A percentile compares a stretch with the other conserved stretches of the same genome.
phyloP scores from a whole-genome alignment of 2,329 filamentous ascomycete genomes.

The Alternaria conjuncta region DNA sequence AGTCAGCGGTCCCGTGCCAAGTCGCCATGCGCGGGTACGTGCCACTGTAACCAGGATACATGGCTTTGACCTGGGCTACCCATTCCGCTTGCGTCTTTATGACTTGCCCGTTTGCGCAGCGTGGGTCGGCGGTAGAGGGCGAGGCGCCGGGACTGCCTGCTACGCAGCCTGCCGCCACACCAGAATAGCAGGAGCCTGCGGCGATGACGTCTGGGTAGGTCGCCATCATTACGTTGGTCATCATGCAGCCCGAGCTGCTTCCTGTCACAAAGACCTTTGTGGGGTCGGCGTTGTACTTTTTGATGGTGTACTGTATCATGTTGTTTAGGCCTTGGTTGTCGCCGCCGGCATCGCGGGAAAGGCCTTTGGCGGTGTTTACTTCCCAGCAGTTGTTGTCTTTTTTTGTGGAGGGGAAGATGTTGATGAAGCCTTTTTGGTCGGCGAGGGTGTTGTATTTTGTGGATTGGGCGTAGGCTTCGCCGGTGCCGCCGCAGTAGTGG shows the following conservation, averaged over 20 bases:
- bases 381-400: conserved; percentile 64
- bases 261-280: conserved; percentile 52
- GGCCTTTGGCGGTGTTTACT: conserved; percentile 59
- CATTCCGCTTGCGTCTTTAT: conserved; percentile 35
- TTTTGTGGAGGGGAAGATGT: conserved; percentile 63
- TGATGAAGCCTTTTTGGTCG: conserved; percentile 63
- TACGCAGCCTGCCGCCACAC: conserved; percentile 37
- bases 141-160: conserved; percentile 53
- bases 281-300: conserved; percentile 59
- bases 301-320: conserved; percentile 64
- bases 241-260: conserved; percentile 39
- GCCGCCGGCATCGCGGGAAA: conserved; percentile 63
- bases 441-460: conserved; percentile 50
- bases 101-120: conserved; percentile 27
- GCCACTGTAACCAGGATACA: conserved; percentile 48
- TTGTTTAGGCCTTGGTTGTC: conserved; percentile 63
- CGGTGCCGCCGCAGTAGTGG: conserved; percentile 45
- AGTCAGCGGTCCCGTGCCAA: conserved; percentile 48
- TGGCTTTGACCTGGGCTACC: conserved; percentile 41
- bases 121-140: conserved; percentile 24
- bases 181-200: conserved; percentile 36
- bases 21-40: conserved; percentile 45
- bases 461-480: conserved; percentile 36
- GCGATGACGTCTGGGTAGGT: conserved; percentile 38
- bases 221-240: conserved; percentile 40